Percentiles rank a stretch among this genome's conserved stretches.
Evolutionary conservation across 106 monocot genomes (phyloP).

Genomic region (Platanthera guangdongensis): DNA sequence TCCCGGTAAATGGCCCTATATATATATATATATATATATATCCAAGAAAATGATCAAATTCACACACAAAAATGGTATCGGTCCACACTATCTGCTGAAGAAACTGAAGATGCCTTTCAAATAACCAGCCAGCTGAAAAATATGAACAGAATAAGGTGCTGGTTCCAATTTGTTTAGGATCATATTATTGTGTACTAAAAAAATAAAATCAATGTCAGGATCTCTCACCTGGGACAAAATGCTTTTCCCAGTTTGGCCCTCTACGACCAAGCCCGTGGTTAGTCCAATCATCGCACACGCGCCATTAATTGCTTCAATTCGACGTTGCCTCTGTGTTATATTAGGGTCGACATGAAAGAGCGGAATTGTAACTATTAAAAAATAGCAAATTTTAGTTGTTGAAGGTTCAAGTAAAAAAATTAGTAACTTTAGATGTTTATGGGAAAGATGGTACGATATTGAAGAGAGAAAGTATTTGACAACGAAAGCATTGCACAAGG

Average conservation of each 20-base stretch:
- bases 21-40: neutral
- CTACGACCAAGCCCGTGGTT: slow-evolving; percentile 56
- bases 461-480: no score
- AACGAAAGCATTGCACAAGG: no score
- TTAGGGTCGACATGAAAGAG: neutral
- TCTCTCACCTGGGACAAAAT: slow-evolving; percentile 57
- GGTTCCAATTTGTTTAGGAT: neutral
- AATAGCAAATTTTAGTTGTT: no score
- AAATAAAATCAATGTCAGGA: neutral
- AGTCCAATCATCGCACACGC: slow-evolving; percentile 89
- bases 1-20: no score
- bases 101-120: slow-evolving; percentile 17
- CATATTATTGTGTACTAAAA: neutral
- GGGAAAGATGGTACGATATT: no score
- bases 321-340: slow-evolving; percentile 45
- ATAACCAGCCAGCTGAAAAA: slow-evolving; percentile 36
- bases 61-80: neutral
- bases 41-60: neutral
- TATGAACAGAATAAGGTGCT: neutral
- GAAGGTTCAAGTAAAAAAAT: neutral
- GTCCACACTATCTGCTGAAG: slow-evolving; percentile 9
- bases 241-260: slow-evolving; percentile 73
- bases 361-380: no score
- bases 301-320: slow-evolving; percentile 80
- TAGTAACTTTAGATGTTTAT: no score